These are phyloP conservation scores for Trametes sanguinea DNA, from an alignment of 768 basidiomycete genomes.

Conservation along the genomic window DNA sequence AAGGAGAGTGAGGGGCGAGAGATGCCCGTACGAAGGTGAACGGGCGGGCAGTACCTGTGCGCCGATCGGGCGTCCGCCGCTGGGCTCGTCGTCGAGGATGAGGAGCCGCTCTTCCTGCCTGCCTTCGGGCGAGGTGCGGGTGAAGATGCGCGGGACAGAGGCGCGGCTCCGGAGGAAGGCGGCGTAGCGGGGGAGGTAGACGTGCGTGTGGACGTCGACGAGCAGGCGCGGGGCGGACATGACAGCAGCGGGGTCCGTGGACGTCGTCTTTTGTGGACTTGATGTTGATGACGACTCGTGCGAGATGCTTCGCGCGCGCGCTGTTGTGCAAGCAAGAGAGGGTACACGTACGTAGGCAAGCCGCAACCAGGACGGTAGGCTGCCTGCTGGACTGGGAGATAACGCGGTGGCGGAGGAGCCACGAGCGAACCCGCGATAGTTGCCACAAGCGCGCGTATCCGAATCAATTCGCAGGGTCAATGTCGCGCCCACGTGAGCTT, in stretches of 20 bases:
- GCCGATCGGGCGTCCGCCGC: constrained; percentile 78
- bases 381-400: neutral
- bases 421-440: neutral
- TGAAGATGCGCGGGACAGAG: constrained; percentile 67
- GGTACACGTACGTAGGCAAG: no score
- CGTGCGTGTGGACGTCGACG: constrained; percentile 85
- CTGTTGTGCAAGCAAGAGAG: no score
- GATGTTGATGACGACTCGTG: no score
- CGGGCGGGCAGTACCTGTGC: constrained; percentile 51
- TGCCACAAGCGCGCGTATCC: neutral
- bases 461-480: neutral
- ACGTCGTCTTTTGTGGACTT: no score
- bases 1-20: neutral
- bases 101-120: constrained; percentile 66
- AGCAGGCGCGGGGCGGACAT: constrained; percentile 40
- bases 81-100: constrained; percentile 80
- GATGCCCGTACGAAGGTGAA: no score
- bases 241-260: no score
- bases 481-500: constrained; percentile 21
- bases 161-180: constrained; percentile 65
- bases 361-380: no score
- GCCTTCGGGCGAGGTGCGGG: constrained; percentile 46
- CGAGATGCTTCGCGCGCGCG: no score
- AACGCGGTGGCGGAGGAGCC: neutral
- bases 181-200: constrained; percentile 81